A percentile compares a stretch with the other conserved stretches of the same genome.
phyloP scores from a whole-genome alignment of 108 stramenopile species.

The Hondaea fermentalgiana region DNA sequence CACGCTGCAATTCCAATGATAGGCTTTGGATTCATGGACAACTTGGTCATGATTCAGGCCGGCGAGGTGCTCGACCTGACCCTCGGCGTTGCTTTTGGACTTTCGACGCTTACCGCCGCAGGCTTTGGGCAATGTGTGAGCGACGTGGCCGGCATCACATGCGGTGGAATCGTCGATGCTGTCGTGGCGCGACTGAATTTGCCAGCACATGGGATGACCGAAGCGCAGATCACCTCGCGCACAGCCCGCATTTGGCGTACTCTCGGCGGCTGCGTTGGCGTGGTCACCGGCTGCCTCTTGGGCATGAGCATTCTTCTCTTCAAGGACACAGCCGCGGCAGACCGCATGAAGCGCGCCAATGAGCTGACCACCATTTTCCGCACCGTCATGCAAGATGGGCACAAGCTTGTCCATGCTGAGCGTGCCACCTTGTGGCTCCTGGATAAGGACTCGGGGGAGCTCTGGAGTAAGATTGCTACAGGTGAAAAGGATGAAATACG shows the following conservation, averaged over 20 bases:
- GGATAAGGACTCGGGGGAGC: constrained; percentile 28
- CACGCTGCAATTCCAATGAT: neutral
- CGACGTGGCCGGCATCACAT: constrained; percentile 54
- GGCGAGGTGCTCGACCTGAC: constrained; percentile 84
- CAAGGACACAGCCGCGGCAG: constrained; percentile 58
- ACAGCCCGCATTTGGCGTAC: constrained; percentile 37
- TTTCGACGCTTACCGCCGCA: constrained; percentile 82
- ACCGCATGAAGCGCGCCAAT: neutral
- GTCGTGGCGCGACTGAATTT: neutral
- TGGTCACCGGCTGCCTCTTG: constrained; percentile 78
- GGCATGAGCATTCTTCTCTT: constrained; percentile 86
- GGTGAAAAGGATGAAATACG: constrained; percentile 27
- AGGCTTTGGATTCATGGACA: constrained; percentile 85
- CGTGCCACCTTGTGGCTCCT: constrained; percentile 53
- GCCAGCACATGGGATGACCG: constrained; percentile 29
- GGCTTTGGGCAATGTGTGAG: constrained; percentile 60
- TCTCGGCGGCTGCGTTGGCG: constrained; percentile 54
- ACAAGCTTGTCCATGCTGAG: constrained; percentile 37
- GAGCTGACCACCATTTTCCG: neutral
- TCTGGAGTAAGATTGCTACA: constrained; percentile 44
- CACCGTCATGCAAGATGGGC: neutral
- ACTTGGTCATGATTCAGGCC: constrained; percentile 75
- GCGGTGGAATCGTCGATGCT: constrained; percentile 52
- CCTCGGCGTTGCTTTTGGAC: constrained; percentile 76
- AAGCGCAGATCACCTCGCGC: constrained; percentile 59